Evolutionary conservation across 2,329 filamentous ascomycete genomes (phyloP).

Genomic region (Neofusicoccum umdonicola): DNA sequence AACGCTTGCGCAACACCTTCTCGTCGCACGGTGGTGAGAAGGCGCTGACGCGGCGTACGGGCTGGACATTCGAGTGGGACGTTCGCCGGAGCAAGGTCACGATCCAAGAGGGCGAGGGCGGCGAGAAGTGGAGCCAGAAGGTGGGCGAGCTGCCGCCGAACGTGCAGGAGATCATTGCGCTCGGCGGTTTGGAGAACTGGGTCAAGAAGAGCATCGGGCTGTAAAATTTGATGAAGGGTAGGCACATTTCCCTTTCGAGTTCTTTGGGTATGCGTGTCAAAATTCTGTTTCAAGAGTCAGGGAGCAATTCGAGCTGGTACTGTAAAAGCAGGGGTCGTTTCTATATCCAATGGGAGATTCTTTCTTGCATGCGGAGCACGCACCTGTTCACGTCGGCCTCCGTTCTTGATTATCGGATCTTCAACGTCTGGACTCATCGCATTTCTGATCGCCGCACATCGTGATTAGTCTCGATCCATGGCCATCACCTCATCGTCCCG

Average conservation of each 20-base stretch:
- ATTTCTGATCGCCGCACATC: neutral
- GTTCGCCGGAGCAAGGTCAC: slow-evolving; percentile 68
- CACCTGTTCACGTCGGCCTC: neutral
- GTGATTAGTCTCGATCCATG: neutral
- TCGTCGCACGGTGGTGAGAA: slow-evolving; percentile 45
- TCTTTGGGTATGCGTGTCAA: neutral
- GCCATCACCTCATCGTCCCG: neutral
- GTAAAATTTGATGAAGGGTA: neutral
- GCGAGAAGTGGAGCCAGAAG: slow-evolving; percentile 71
- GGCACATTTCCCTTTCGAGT: neutral
- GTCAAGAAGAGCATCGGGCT: slow-evolving; percentile 66
- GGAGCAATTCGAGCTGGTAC: neutral
- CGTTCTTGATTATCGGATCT: neutral
- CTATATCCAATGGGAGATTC: slow-evolving; percentile 5
- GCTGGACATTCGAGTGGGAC: slow-evolving; percentile 84
- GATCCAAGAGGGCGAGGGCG: slow-evolving; percentile 67
- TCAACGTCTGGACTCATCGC: neutral
- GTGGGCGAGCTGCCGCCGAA: slow-evolving; percentile 82
- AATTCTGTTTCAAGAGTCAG: neutral
- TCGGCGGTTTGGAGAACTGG: slow-evolving; percentile 79
- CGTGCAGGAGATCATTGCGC: slow-evolving; percentile 63
- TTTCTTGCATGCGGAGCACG: neutral
- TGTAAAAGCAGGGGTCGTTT: neutral
- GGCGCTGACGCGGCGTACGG: slow-evolving; percentile 67
- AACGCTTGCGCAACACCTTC: slow-evolving; percentile 64